phyloP scores from a whole-genome alignment of 2,329 filamentous ascomycete genomes.

The Cladosporium cucumerinum region DNA sequence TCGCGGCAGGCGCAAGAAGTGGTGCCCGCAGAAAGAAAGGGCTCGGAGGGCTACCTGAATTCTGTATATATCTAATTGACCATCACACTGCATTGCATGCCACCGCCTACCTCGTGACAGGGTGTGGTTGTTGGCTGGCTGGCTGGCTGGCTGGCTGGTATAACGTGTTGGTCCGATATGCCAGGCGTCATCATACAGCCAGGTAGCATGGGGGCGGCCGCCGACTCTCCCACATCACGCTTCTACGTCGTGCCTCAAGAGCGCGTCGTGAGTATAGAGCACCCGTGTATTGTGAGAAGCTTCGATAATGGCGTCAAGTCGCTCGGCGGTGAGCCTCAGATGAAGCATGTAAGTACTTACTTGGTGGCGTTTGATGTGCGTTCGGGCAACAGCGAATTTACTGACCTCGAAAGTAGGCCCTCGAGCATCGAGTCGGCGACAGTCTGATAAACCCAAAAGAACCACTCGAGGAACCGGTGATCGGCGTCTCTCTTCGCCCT shows the following conservation, averaged over 20 bases:
- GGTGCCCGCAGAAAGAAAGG: conserved; percentile 1
- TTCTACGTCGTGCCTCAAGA: conserved; percentile 47
- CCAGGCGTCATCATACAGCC: neutral
- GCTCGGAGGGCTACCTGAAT: conserved; percentile 1
- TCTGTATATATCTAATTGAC: neutral
- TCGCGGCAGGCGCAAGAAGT: neutral
- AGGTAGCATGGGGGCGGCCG: neutral
- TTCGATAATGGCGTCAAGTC: conserved; percentile 62
- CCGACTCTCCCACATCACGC: neutral
- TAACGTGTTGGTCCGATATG: neutral
- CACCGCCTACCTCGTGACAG: neutral
- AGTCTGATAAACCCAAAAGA: conserved; percentile 28
- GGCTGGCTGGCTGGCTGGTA: neutral
- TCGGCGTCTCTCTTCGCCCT: conserved; percentile 73
- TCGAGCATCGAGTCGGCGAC: conserved; percentile 33
- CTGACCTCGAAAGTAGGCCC: conserved; percentile 22
- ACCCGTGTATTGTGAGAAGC: conserved; percentile 64
- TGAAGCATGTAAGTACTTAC: conserved; percentile 54
- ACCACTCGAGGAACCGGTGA: conserved; percentile 46
- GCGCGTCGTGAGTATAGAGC: conserved; percentile 60
- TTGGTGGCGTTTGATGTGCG: neutral
- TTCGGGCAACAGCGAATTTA: neutral
- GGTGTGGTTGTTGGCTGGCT: neutral
- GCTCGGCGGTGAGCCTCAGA: conserved; percentile 54
- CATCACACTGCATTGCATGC: neutral